Evolutionary conservation across 495 filamentous ascomycete genomes (phyloP).

Genomic region (Penicillium verhagenii): DNA sequence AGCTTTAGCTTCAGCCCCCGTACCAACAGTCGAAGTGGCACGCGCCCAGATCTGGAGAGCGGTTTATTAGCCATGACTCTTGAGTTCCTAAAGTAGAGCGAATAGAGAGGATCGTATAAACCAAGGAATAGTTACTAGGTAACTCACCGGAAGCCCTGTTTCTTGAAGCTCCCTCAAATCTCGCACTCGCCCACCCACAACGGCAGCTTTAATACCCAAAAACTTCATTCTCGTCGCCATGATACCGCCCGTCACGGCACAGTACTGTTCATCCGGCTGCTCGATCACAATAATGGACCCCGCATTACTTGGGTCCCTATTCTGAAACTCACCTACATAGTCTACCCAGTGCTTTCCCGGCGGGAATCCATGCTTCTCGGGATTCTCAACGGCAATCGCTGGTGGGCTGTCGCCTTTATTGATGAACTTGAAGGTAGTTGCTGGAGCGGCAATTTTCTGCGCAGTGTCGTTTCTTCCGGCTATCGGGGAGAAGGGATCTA

Average conservation of each 20-base stretch:
- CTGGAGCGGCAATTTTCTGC: slow-evolving; percentile 53
- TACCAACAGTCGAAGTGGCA: slow-evolving; percentile 58
- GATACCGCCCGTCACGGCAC: slow-evolving; percentile 66
- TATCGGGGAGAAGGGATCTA: slow-evolving; percentile 36
- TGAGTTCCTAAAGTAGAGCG: too few relatives aligned
- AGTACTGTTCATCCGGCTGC: slow-evolving; percentile 58
- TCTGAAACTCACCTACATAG: slow-evolving; percentile 30
- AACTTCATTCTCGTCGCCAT: slow-evolving; percentile 62
- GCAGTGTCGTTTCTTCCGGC: slow-evolving; percentile 29
- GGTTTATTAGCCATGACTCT: too few relatives aligned
- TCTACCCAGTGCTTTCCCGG: slow-evolving; percentile 60
- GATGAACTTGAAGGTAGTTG: slow-evolving; percentile 63
- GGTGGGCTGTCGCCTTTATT: slow-evolving; percentile 40
- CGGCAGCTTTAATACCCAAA: slow-evolving; percentile 51
- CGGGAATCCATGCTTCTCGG: slow-evolving; percentile 34
- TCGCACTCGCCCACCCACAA: slow-evolving; percentile 62
- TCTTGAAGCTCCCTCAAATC: slow-evolving; percentile 55
- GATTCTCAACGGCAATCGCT: slow-evolving; percentile 21
- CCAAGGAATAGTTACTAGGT: too few relatives aligned
- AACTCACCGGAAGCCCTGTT: slow-evolving; percentile 49
- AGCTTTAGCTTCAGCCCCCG: slow-evolving; percentile 58
- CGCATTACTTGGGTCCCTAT: slow-evolving; percentile 29
- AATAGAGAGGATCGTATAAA: too few relatives aligned
- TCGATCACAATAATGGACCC: slow-evolving; percentile 57
- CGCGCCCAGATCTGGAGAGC: slow-evolving; percentile 54